Base-by-base conservation (phyloP, 495 filamentous ascomycete genomes). In the Echria macrotheca region DNA sequence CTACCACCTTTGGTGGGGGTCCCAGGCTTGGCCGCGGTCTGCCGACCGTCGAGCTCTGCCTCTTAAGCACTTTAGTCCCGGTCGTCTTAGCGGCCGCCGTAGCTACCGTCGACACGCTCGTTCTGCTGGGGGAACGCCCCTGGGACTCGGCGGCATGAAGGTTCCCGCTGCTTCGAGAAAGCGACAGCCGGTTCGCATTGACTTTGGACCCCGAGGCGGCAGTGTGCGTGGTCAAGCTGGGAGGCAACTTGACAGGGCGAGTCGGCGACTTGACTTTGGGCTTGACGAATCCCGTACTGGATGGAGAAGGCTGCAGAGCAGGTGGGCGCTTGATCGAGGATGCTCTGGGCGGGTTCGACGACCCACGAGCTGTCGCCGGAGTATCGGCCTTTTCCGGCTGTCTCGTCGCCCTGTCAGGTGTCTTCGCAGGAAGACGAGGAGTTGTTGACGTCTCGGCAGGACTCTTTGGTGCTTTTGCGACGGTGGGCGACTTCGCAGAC, bases 191-290 rank as follows among this genome's bases (percentile, higher is more conserved):
- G 2, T 64, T 36, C 11, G 54, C 57, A 26, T 65, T 66, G 42
- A 65, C 44, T 63, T 80, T 89, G 9, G 77, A 76, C 4, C 72
- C 72, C 31, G 79, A 83, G 4, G 86, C 68, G 12, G 78, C 72
- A 5, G 82, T 87, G 31, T 80, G 77, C 17, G 84, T 76, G 2
- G 79, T 81, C 39, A 83, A 64, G 21, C 84, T 77, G 37, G 74
- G 59, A 23, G 84, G 78, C 24, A 84, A 69, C 46, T 78, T 80
- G 54, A 78, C 67, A 12, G 84, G 76, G 40, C 74, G 75, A 5
- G 82, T 84, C 1, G 84, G 83, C 14, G 85, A 87, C 53, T 77
- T 84, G 12, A 78, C 63, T 55, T 74, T 76, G 17, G 82, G 73
- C 57, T 85, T 87, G 25, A 66, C 64, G 54, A 74, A 72, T n/a